Evolutionary conservation across 352 stramenopile genomes (phyloP), one percentile per base, ranked within the genome.

Genomic region (Phytophthora crassamura): DNA sequence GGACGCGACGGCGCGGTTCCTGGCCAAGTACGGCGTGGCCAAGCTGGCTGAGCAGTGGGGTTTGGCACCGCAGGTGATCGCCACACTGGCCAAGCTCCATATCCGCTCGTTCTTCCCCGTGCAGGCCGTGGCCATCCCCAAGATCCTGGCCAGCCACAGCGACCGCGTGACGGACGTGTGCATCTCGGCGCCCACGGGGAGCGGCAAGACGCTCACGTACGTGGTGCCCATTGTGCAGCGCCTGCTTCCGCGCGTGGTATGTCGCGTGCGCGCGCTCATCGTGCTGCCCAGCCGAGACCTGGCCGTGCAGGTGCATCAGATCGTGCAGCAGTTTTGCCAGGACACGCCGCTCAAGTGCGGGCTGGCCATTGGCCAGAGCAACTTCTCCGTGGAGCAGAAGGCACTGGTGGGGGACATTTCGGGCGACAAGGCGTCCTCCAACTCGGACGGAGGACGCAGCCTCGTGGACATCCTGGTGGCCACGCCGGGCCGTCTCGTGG

Each of bases 181-280:
- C 77, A 98, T 99, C 71, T 95, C 94, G 38, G 96, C 98, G 33
- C 98, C 97, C 7, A 99, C 98, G 18, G 98, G 98, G 15, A 98
- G 82, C 55, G 98, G 98, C 47, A 99, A 99, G 73, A 99, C 98
- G 41, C 82, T 99, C 15, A 94, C 95, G 18, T 99, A 99, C 80
- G 87, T 98, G 11, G 72, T 99, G 35, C 97, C 97, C 8, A 96
- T 99, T 28, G 75, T 99, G 25, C 93, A 99, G 72, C 80, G 88
- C 0, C 77, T 99, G 20, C 63, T 91, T 7, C 42, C 73, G 35
- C 86, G 89, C 18, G 71, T 95, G 2, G 76, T 98, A 10, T 89
- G 84, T 55, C 80, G 96, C 50, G 74, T 99, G 48, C 86, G 97
- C 33, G 97, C 96, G 25, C 74, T 99, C 34, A 93, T 99, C 22